Conservation (phyloP, 306 rosid species). For the Cercis canadensis region DNA sequence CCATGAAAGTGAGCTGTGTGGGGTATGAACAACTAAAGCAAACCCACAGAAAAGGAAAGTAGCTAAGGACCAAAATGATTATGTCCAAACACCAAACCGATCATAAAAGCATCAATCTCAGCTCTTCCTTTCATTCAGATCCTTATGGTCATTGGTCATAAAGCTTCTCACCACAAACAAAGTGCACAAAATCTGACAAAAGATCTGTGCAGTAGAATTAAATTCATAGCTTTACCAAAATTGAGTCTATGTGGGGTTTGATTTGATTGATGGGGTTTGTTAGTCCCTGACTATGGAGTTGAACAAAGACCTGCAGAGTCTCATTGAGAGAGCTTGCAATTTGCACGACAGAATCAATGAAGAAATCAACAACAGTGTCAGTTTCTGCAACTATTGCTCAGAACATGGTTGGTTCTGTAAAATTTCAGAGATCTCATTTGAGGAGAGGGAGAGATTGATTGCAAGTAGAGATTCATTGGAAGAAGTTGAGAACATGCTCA, state of each 20-base stretch:
- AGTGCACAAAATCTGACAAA: background rate
- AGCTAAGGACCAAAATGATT: too few relatives aligned
- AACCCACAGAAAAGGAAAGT: background rate
- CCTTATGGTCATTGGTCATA: too few relatives aligned
- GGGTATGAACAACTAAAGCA: slow-evolving; percentile 41
- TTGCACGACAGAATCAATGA: slow-evolving; percentile 16
- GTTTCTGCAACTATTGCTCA: slow-evolving; percentile 35
- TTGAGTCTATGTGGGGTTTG: slow-evolving; percentile 3
- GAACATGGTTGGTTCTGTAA: slow-evolving; percentile 35
- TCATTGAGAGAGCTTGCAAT: background rate
- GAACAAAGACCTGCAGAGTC: background rate
- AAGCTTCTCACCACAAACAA: background rate
- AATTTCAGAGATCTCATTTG: slow-evolving; percentile 36
- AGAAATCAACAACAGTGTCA: slow-evolving; percentile 27
- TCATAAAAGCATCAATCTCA: too few relatives aligned
- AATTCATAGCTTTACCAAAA: background rate
- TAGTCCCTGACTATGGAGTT: background rate
- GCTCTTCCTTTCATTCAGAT: too few relatives aligned
- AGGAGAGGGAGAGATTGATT: slow-evolving; percentile 37
- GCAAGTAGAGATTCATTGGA: slow-evolving; percentile 7
- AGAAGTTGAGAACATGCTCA: background rate
- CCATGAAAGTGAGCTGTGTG: slow-evolving; percentile 20
- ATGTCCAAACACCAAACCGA: too few relatives aligned
- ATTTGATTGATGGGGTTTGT: too few relatives aligned
- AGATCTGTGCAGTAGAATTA: background rate